Evolutionary conservation across 2,329 filamentous ascomycete genomes (phyloP), one percentile per base, ranked within the genome.

Genomic region (Fusarium sp.): DNA sequence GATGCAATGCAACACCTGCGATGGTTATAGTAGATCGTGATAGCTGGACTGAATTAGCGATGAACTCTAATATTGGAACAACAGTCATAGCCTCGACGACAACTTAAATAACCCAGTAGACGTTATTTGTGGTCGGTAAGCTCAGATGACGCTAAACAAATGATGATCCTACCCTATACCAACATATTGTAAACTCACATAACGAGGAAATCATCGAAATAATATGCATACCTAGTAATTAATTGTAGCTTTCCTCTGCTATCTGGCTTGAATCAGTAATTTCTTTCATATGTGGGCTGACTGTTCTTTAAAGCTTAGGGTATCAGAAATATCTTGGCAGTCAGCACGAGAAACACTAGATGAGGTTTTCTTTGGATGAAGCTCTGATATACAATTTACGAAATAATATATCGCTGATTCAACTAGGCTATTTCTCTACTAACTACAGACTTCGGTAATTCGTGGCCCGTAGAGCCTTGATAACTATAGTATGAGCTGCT

Each of bases 251-350:
- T 15, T 4, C 12, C 13, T 26, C 14, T 3, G 7, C 10, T 37
- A 6, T 4, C 26, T n/a, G 5, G 14, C 4, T 5, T 15, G 17
- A 6, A 8, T 3, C 5, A 6, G 7, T 23, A 2, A 5, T 15
- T 8, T 37, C 15, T n/a, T 6, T 3, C 7, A 37, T 3, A 7
- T 10, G 18, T 8, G 10, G 13, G 26, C n/a, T 9, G 17, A 26
- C 20, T 6, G 5, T 13, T 15, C 11, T 23, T 23, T 23, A 23
- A 23, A 23, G 20, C 20, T 23, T 23, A 23, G 20, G 20, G 20
- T 23, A 23, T 23, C 20, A 23, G 20, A 23, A 23, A 23, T 23
- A 23, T 23, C 20, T 23, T 23, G 20, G 27, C 27, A 4, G 27
- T 7, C 27, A 10, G 27, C 27, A 30, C 27, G 27, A 30, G 23